Evolutionary conservation across 2,329 filamentous ascomycete species (phyloP).

Genomic region (Neonectria sp.): DNA sequence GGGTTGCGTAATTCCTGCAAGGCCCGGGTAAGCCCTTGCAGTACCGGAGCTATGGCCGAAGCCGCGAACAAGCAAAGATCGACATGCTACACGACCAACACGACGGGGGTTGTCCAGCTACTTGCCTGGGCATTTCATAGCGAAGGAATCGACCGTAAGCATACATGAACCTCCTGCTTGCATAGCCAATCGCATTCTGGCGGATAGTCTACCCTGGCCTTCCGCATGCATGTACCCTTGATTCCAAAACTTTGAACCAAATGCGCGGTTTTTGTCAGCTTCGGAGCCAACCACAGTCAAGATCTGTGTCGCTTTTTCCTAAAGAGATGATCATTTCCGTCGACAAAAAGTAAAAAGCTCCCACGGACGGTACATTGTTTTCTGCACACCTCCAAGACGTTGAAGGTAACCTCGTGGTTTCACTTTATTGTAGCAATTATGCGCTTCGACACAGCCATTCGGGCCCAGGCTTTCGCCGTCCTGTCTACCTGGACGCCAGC

Average conservation of each 20-base stretch:
- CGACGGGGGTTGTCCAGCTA: too few relatives aligned
- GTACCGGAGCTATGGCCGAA: not conserved
- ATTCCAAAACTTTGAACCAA: not conserved
- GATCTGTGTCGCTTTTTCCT: not conserved
- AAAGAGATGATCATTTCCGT: conserved; percentile 5
- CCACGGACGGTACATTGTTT: not conserved
- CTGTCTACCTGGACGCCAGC: not conserved
- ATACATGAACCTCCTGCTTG: not conserved
- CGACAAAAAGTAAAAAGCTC: conserved; percentile 17
- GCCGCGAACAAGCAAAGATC: conserved; percentile 11
- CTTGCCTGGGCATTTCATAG: not conserved
- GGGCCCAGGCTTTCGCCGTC: not conserved
- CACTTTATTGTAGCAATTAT: not conserved
- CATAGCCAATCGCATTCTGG: not conserved
- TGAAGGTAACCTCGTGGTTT: not conserved
- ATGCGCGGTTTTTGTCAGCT: conserved; percentile 7
- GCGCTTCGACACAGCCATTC: not conserved
- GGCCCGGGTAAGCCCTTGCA: not conserved
- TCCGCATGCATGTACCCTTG: not conserved
- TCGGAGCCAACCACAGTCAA: conserved; percentile 1
- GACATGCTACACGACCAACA: not conserved
- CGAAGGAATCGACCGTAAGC: not conserved
- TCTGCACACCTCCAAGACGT: not conserved
- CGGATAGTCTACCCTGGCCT: not conserved
- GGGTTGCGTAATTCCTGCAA: not conserved